Base-by-base conservation (phyloP, 75 land plant genomes). In the Adiantum capillusveneris region DNA sequence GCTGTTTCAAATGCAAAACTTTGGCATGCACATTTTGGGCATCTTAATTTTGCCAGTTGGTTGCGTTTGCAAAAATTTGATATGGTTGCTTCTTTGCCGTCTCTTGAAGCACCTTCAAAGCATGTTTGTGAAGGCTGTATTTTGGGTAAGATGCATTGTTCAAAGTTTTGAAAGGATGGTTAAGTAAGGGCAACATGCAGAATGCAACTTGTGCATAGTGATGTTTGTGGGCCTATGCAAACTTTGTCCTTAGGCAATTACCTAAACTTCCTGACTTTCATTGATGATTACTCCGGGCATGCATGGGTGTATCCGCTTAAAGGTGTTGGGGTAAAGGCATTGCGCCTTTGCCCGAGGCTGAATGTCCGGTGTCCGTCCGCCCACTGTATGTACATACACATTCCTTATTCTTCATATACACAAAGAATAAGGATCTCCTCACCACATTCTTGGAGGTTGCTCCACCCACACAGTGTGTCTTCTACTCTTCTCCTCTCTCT, bases 231-330 rank as follows among this genome's bases (percentile, higher is more conserved):
- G n/a, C n/a, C n/a, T n/a, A n/a, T n/a, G n/a, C n/a, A n/a, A n/a
- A n/a, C n/a, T n/a, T n/a, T n/a, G n/a, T n/a, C n/a, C n/a, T 46
- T 46, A n/a, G 49, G 49, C 6, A 46, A 46, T 3, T 46, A 46
- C 49, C 49, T 46, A 7, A 6, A 17, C n/a, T 46, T 46, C 49
- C 12, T 46, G 49, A 20, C 49, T 34, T 46, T 46, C 49, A 46
- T 46, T 46, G 21, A 46, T 46, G 49, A 46, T 46, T 46, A 7
- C 21, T 46, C 49, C 2, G 14, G 21, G 49, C 21, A 46, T 46
- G 21, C 49, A 46, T 46, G 49, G 49, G 49, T 46, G 21, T 46
- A 2, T 46, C 21, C 49, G 3, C 21, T 46, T 5, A 46, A 46
- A 46, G 49, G n/a, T n/a, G n/a, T n/a, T n/a, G n/a, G n/a, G n/a